phyloP scores from a whole-genome alignment of 768 basidiomycete species.

The Vishniacozyma victoriae region DNA sequence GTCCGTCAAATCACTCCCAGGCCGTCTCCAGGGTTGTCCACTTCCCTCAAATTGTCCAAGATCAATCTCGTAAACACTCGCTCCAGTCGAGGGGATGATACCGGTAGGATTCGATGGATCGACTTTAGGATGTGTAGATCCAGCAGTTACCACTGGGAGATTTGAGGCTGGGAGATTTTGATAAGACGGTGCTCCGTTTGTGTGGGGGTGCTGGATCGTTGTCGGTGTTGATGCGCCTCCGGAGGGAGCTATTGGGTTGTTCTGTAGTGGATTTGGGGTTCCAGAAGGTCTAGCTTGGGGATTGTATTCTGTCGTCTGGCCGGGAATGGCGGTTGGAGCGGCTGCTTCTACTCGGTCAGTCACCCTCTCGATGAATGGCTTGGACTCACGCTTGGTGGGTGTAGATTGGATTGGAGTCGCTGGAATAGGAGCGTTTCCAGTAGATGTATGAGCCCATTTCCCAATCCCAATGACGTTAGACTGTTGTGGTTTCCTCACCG shows the following conservation, averaged over 20 bases:
- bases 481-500: slow-evolving; percentile 26
- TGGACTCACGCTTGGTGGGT: slow-evolving; percentile 10
- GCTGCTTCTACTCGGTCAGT: slow-evolving; percentile 52
- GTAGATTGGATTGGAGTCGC: background rate
- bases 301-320: slow-evolving; percentile 44
- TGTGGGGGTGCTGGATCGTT: slow-evolving; percentile 16
- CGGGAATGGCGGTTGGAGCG: slow-evolving; percentile 50
- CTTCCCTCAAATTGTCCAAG: slow-evolving; percentile 52
- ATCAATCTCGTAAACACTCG: slow-evolving; percentile 73
- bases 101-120: slow-evolving; percentile 68
- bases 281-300: slow-evolving; percentile 31
- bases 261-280: slow-evolving; percentile 7
- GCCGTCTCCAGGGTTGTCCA: slow-evolving; percentile 84
- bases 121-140: slow-evolving; percentile 66
- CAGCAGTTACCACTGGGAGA: slow-evolving; percentile 39
- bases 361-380: too few relatives aligned
- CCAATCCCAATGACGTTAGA: slow-evolving; percentile 40
- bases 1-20: slow-evolving; percentile 87
- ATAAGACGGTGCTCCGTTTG: slow-evolving; percentile 16
- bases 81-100: slow-evolving; percentile 51
- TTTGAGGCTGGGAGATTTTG: slow-evolving; percentile 31
- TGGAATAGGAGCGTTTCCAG: slow-evolving; percentile 15
- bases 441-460: slow-evolving; percentile 39
- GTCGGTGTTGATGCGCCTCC: slow-evolving; percentile 25
- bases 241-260: slow-evolving; percentile 24